Evolutionary conservation across 108 stramenopile species (phyloP).

Genomic region (Pseudonitzschia multiseries): DNA sequence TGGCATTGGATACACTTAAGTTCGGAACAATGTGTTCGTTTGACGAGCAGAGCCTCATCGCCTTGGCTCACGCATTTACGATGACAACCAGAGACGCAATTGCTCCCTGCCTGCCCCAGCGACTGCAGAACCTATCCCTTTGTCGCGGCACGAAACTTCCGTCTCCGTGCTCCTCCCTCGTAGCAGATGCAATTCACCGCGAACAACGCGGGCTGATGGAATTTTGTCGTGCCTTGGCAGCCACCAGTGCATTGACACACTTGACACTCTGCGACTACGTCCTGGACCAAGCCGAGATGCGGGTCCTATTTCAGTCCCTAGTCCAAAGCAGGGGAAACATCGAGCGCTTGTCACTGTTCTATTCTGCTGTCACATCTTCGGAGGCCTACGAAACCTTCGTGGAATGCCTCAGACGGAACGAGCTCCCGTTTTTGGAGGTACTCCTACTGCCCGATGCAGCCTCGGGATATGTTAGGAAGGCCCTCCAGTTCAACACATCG

Average conservation of each 20-base stretch:
- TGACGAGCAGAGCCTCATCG: neutral
- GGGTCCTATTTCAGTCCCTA: neutral
- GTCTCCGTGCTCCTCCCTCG: neutral
- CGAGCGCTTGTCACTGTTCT: neutral
- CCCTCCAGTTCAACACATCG: conserved; percentile 2
- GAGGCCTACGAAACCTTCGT: neutral
- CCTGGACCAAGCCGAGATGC: neutral
- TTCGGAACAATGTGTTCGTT: conserved; percentile 1
- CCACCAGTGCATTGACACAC: neutral
- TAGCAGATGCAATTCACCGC: neutral
- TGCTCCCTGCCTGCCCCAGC: neutral
- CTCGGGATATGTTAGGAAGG: neutral
- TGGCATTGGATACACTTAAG: neutral
- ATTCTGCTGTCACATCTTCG: neutral
- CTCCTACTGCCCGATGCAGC: neutral
- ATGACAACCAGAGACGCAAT: neutral
- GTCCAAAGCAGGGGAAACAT: neutral
- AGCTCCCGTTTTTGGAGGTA: neutral
- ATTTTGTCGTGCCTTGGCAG: neutral
- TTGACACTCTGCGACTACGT: neutral
- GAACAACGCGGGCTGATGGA: neutral
- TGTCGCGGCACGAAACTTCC: neutral
- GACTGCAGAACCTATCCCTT: neutral
- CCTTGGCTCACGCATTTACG: neutral
- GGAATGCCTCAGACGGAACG: neutral